Evolutionary conservation across 75 land plant genomes (phyloP).

Genomic region (Isoetes taiwanensis): DNA sequence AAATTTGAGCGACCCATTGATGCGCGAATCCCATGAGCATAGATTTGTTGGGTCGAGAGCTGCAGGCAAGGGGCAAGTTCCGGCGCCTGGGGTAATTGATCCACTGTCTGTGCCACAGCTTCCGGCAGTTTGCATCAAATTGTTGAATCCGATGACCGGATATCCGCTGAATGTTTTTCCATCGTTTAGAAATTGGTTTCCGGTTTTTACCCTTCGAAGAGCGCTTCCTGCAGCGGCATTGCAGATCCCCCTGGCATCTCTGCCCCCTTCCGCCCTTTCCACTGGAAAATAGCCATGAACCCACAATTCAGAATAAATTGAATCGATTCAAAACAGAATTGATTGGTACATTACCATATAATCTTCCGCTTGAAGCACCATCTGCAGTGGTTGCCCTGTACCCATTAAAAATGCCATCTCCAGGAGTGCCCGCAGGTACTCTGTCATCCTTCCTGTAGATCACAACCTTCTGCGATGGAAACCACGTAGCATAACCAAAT

Average conservation of each 20-base stretch:
- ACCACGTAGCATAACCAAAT: conserved; percentile 22
- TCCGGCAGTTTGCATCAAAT: conserved; percentile 11
- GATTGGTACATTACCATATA: no score
- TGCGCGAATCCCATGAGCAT: conserved; percentile 11
- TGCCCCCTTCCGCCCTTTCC: conserved; percentile 6
- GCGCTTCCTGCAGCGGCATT: not conserved
- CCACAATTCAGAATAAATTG: no score
- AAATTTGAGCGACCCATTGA: not conserved
- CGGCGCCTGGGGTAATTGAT: not conserved
- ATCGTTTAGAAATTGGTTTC: conserved; percentile 7
- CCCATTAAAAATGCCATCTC: conserved; percentile 28
- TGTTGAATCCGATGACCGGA: conserved; percentile 15
- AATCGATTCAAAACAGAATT: no score
- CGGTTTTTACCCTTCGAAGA: not conserved
- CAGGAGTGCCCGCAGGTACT: not conserved
- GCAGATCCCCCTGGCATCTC: conserved; percentile 24
- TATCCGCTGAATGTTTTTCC: not conserved
- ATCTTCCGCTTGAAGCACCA: no score
- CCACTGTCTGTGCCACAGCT: conserved; percentile 6
- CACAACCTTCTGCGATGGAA: conserved; percentile 6
- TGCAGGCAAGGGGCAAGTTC: no score
- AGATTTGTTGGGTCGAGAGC: no score
- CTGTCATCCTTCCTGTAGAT: conserved; percentile 10
- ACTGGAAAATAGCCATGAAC: no score
- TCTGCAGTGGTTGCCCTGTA: no score